A percentile compares a stretch with the other conserved stretches of the same genome.
phyloP scores from a whole-genome alignment of 164 flowering plant species.

The Stephania japonica region DNA sequence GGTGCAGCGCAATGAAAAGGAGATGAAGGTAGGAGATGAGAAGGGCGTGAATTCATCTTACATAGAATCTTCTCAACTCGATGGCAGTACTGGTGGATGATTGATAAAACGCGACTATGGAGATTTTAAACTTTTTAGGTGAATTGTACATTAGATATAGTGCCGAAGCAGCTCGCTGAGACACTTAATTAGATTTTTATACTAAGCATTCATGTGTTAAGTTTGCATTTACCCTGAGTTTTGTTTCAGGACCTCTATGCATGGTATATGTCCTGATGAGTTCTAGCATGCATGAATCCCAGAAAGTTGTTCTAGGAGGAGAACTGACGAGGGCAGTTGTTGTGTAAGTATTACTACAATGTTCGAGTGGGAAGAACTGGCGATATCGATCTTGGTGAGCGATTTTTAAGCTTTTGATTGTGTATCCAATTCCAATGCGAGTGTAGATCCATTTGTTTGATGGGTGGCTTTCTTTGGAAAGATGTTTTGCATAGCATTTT shows the following conservation, averaged over 20 bases:
- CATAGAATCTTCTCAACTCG: slow-evolving; percentile 28
- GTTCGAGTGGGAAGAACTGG: not conserved
- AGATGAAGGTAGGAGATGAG: slow-evolving; percentile 16
- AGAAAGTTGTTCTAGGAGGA: not conserved
- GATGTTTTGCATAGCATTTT: too few species aligned
- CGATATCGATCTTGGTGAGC: not conserved
- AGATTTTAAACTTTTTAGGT: not conserved
- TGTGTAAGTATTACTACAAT: slow-evolving; percentile 12
- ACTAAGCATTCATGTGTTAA: not conserved
- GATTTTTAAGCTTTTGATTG: not conserved
- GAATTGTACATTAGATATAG: slow-evolving; percentile 30
- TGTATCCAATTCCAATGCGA: not conserved
- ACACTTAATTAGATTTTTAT: slow-evolving; percentile 10
- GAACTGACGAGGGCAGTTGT: slow-evolving; percentile 8
- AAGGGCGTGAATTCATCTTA: slow-evolving; percentile 29
- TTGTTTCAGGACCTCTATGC: slow-evolving; percentile 8
- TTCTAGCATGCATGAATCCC: slow-evolving; percentile 7
- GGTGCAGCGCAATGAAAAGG: slow-evolving; percentile 33
- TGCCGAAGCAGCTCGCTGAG: slow-evolving; percentile 82
- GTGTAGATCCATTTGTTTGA: not conserved
- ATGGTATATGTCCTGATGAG: slow-evolving; percentile 8
- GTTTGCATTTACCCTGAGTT: slow-evolving; percentile 11
- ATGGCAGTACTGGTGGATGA: slow-evolving; percentile 16
- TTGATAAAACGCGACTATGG: not conserved
- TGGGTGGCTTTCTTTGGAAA: not conserved